Percentiles rank a stretch among this genome's conserved stretches.
Conservation (phyloP, 2,329 filamentous ascomycete genomes). For the Fusarium longipes region DNA sequence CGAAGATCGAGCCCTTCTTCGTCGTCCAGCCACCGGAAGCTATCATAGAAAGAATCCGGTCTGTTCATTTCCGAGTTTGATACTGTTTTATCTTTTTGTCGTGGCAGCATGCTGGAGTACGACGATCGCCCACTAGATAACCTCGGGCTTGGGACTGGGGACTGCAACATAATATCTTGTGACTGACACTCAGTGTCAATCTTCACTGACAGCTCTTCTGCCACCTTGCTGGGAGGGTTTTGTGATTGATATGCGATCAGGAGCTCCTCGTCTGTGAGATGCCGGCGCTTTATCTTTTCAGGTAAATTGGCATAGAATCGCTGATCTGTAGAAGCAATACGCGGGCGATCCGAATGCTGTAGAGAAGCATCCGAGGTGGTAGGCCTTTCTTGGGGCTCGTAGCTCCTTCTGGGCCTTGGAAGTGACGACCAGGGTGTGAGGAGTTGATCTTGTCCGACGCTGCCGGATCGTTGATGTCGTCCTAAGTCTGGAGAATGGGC, state of each 20-base stretch:
- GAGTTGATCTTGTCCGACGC: slow-evolving; percentile 34
- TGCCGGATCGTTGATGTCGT: slow-evolving; percentile 30
- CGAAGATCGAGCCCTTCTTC: slow-evolving; percentile 75
- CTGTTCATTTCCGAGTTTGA: slow-evolving; percentile 45
- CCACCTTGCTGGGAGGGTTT: slow-evolving; percentile 51
- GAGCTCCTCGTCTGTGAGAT: slow-evolving; percentile 79
- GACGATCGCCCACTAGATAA: slow-evolving; percentile 38
- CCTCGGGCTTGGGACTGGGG: slow-evolving; percentile 39
- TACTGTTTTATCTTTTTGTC: slow-evolving; percentile 32
- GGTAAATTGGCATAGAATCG: slow-evolving; percentile 77
- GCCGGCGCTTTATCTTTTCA: slow-evolving; percentile 76
- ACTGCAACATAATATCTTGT: slow-evolving; percentile 40
- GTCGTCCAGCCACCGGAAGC: slow-evolving; percentile 79
- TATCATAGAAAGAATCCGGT: slow-evolving; percentile 70
- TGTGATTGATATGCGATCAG: slow-evolving; percentile 58
- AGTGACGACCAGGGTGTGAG: slow-evolving; percentile 17
- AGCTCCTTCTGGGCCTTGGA: slow-evolving; percentile 29
- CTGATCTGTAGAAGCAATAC: slow-evolving; percentile 65
- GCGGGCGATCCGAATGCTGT: slow-evolving; percentile 41
- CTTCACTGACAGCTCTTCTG: slow-evolving; percentile 44
- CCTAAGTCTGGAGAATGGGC: slow-evolving; percentile 56
- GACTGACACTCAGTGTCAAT: slow-evolving; percentile 39
- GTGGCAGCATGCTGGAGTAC: slow-evolving; percentile 44
- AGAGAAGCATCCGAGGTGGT: slow-evolving; percentile 35
- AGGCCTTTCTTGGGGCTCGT: slow-evolving; percentile 33